Conservation (phyloP, 1,284 basidiomycete genomes). For the Puccinia hordei region DNA sequence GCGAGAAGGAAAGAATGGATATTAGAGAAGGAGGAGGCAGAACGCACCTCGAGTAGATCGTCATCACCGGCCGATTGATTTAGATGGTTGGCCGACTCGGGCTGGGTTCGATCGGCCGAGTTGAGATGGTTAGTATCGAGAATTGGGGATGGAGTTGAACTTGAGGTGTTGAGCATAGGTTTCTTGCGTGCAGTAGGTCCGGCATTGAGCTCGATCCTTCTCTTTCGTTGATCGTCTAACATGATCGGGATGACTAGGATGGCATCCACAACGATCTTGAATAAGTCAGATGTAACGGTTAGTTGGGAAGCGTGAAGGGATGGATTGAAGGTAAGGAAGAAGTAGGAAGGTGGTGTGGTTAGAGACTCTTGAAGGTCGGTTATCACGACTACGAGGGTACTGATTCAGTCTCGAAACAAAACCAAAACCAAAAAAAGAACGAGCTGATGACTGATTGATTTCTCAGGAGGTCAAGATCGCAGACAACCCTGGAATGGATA, state of each 20-base stretch:
- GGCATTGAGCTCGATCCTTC: constrained; percentile 46
- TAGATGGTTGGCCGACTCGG: constrained; percentile 5
- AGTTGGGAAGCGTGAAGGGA: background rate
- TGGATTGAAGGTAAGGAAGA: background rate
- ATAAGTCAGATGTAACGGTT: background rate
- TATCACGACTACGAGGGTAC: too few relatives aligned
- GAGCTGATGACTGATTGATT: too few relatives aligned
- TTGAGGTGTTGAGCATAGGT: constrained; percentile 45
- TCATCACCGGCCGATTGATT: constrained; percentile 37
- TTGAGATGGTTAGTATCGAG: constrained; percentile 27
- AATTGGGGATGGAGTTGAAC: constrained; percentile 14
- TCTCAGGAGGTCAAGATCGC: too few relatives aligned
- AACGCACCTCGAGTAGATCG: constrained; percentile 33
- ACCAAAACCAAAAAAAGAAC: too few relatives aligned
- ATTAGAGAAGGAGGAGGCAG: background rate
- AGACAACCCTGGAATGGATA: too few relatives aligned
- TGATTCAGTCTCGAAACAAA: too few relatives aligned
- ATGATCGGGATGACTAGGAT: constrained; percentile 30
- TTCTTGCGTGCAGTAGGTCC: constrained; percentile 48
- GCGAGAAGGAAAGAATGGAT: background rate
- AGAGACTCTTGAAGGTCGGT: too few relatives aligned
- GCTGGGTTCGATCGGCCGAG: background rate
- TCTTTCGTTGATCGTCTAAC: constrained; percentile 51
- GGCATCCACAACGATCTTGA: constrained; percentile 6
- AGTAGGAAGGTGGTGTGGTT: too few relatives aligned